Evolutionary conservation across 345 rosid species (phyloP), one percentile per base, ranked within the genome.

Genomic region (Gossypium australe): DNA sequence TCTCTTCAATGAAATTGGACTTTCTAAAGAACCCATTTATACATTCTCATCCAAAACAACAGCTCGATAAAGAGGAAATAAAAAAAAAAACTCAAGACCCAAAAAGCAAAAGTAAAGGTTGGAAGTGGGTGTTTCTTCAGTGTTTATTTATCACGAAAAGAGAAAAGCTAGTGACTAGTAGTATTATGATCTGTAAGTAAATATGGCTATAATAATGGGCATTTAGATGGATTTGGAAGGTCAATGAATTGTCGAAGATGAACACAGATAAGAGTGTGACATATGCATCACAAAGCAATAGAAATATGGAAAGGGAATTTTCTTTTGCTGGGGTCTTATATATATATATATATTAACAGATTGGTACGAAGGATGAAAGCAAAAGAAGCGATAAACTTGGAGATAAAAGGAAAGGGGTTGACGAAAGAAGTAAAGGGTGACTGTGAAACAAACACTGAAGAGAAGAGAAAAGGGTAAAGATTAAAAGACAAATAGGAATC

Each of bases 11-110:
- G 94, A 85, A 79, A 84, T 72, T 72, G 83, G 90, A 73, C 81
- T 74, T 76, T 88, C 97, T 22, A 89, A 75, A 43, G 94, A 94
- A 69, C 93, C 98, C 98, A 92, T 94, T 73, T 78, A 73, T 78
- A 73, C 79, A 66, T 73, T 74, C 61, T 73, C 81, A 80, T 56
- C n/a, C 27, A 55, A 18, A 60, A 60, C 14, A 6, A 34, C 41
- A 34, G 25, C 60, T 56, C 43, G 25, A 60, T 1, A 11, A 3
- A 25, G 7, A 25, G 29, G 1, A 22, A 60, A 4, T n/a, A 22
- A 22, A 60, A 4, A 25, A 27, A 25, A 0, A 13, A 13, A 60
- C 10, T 1, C n/a, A 27, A 45, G 49, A 45, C 9, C 65, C 43
- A 13, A 27, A 16, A 44, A 60, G 9, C 65, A 60, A 27, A 25